Base-by-base conservation (phyloP, 129 eudicot genomes). In the Dittrichia graveolens region DNA sequence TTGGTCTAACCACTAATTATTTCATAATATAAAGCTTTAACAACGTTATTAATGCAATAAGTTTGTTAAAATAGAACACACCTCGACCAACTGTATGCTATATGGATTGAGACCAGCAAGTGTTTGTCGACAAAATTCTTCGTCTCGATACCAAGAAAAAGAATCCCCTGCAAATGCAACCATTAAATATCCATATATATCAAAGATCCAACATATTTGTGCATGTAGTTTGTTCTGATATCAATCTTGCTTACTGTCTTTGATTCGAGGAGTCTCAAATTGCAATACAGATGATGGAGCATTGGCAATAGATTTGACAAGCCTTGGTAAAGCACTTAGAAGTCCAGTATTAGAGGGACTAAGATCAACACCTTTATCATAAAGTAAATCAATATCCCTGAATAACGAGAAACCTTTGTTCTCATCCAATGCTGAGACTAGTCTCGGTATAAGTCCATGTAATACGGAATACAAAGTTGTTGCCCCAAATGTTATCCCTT, bases 61-160 rank as follows among this genome's bases (percentile, higher is more conserved):
- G 13, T n/a, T 13, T 9, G 40, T 24, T 40, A 7, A 7, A 13
- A 1, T 7, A 9, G 13, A 46, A 81, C 73, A 69, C 62, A 91
- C 97, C 87, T 71, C 84, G 55, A 88, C 90, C 71, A 84, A 65
- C 81, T 86, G 69, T 65, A 91, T 88, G 84, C 82, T 56, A 38
- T 70, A 78, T 16, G 97, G 96, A 75, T 91, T 91, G 4, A 88
- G 16, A 71, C 97, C 96, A 10, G 96, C 97, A 65, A 91, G 89
- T 46, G 90, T 84, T 71, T 88, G 91, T 8, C 91, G 85, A 72
- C 86, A 74, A 45, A 91, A 84, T 49, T 91, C 97, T 68, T 81
- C 90, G 71, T 91, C 97, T 3, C 87, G 86, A n/a, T 73, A 63
- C 97, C 97, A 91, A 61, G 87, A 75, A 83, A 88, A 86, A 5